These are phyloP conservation scores for Entrophospora sp. DNA, from an alignment of 192 early-diverging fungal genomes.

Conservation along the genomic window DNA sequence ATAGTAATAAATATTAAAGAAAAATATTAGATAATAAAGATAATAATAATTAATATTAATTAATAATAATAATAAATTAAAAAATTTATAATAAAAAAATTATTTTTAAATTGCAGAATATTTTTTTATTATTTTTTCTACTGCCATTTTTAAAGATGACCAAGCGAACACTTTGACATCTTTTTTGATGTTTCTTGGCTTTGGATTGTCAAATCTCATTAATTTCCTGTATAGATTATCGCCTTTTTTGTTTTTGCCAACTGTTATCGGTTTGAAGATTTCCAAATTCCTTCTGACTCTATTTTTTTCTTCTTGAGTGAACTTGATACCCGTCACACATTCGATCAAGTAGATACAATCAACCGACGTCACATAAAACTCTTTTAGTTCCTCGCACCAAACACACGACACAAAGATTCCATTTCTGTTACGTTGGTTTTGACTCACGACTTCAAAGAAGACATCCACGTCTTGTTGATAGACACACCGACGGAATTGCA, in stretches of 20 bases:
- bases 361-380: constrained; percentile 72
- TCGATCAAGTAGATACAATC: constrained; percentile 72
- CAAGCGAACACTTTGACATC: constrained; percentile 83
- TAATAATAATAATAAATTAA: no score
- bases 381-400: constrained; percentile 64
- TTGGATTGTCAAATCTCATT: constrained; percentile 75
- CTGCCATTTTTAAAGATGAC: constrained; percentile 56
- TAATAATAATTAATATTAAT: no score
- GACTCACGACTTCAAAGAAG: constrained; percentile 51
- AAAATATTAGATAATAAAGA: no score
- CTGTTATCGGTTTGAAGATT: constrained; percentile 67
- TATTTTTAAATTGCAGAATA: no score
- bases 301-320: constrained; percentile 80
- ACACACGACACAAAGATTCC: constrained; percentile 72
- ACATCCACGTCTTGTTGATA: constrained; percentile 57
- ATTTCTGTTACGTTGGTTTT: constrained; percentile 49
- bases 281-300: constrained; percentile 80
- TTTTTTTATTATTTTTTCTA: constrained; percentile 74
- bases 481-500: constrained; percentile 68
- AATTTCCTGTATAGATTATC: constrained; percentile 74
- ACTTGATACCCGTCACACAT: constrained; percentile 62
- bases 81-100: no score
- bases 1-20: no score
- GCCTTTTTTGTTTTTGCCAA: constrained; percentile 65
- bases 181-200: constrained; percentile 81